These are phyloP conservation scores for Pueraria montana DNA, from an alignment of 306 rosid genomes.

Conservation along the genomic window DNA sequence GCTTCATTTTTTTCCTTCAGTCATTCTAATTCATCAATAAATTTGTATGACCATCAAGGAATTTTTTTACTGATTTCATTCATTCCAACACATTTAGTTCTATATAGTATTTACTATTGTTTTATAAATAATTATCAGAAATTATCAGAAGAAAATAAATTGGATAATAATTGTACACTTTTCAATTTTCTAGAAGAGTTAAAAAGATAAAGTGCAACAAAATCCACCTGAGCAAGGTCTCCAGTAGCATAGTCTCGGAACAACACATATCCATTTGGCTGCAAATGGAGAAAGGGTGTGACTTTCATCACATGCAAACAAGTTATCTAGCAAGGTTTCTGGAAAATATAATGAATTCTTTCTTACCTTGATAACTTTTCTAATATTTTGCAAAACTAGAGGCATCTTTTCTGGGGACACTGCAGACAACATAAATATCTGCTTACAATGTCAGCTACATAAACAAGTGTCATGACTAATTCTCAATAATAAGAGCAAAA, in stretches of 20 bases:
- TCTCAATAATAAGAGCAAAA: slow-evolving; percentile 41
- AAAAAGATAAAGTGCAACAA: slow-evolving; percentile 25
- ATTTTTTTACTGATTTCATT: background rate
- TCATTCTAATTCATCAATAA: background rate
- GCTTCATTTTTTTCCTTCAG: background rate
- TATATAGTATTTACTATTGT: background rate
- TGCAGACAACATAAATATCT: slow-evolving; percentile 97
- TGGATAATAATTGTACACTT: slow-evolving; percentile 14
- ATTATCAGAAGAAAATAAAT: slow-evolving; percentile 42
- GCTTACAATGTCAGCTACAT: slow-evolving; percentile 83
- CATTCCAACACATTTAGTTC: background rate
- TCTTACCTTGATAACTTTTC: slow-evolving; percentile 79
- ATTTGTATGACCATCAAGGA: background rate
- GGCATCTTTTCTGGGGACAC: slow-evolving; percentile 97
- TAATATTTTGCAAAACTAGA: slow-evolving; percentile 75
- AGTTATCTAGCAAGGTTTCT: slow-evolving; percentile 20
- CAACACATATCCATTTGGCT: slow-evolving; percentile 84
- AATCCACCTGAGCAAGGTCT: slow-evolving; percentile 96
- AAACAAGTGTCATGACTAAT: slow-evolving; percentile 36
- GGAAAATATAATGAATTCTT: slow-evolving; percentile 34
- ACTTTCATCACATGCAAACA: slow-evolving; percentile 42
- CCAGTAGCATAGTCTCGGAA: slow-evolving; percentile 94
- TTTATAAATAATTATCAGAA: slow-evolving; percentile 38
- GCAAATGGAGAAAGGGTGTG: slow-evolving; percentile 48
- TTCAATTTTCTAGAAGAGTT: slow-evolving; percentile 20